These are phyloP conservation scores for Sabuloglossum arenarium DNA, from an alignment of 495 filamentous ascomycete species.

Conservation along the genomic window DNA sequence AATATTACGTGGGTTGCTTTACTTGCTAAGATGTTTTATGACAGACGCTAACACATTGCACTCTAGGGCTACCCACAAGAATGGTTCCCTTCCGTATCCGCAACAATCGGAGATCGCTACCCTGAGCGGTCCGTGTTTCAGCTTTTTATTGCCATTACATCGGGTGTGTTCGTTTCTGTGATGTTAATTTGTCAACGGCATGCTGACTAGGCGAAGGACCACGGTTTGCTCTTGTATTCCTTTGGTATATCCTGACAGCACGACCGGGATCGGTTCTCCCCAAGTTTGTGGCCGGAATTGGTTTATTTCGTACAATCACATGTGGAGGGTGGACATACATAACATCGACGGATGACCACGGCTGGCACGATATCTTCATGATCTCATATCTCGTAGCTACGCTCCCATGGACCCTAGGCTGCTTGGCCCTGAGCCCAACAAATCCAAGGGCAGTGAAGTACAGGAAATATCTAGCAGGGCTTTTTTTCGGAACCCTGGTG, in stretches of 20 bases:
- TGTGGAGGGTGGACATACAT: slow-evolving; percentile 99
- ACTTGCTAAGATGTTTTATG: neutral
- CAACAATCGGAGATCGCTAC: slow-evolving; percentile 97
- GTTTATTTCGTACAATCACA: slow-evolving; percentile 73
- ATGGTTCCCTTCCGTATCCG: slow-evolving; percentile 97
- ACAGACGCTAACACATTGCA: slow-evolving; percentile 3
- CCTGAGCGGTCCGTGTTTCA: slow-evolving; percentile 94
- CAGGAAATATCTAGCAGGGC: slow-evolving; percentile 59
- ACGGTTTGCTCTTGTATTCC: slow-evolving; percentile 72
- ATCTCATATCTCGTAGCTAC: slow-evolving; percentile 92
- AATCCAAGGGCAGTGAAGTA: slow-evolving; percentile 74
- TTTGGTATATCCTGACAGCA: slow-evolving; percentile 83
- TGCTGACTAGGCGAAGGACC: slow-evolving; percentile 32
- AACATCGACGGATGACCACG: slow-evolving; percentile 93
- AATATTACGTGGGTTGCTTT: slow-evolving; percentile 48
- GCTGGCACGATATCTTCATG: slow-evolving; percentile 99
- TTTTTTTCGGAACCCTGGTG: slow-evolving; percentile 80
- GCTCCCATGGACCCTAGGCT: slow-evolving; percentile 87
- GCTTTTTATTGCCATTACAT: slow-evolving; percentile 91
- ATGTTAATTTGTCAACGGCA: neutral
- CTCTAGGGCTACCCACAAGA: slow-evolving; percentile 75
- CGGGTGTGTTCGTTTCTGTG: slow-evolving; percentile 28
- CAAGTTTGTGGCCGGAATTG: slow-evolving; percentile 60
- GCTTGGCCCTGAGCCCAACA: slow-evolving; percentile 69
- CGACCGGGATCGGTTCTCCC: slow-evolving; percentile 52